A percentile compares a stretch with the other conserved stretches of the same genome.
Conservation (phyloP, 202 grass and related monocot species). For the Panicum hallii region DNA sequence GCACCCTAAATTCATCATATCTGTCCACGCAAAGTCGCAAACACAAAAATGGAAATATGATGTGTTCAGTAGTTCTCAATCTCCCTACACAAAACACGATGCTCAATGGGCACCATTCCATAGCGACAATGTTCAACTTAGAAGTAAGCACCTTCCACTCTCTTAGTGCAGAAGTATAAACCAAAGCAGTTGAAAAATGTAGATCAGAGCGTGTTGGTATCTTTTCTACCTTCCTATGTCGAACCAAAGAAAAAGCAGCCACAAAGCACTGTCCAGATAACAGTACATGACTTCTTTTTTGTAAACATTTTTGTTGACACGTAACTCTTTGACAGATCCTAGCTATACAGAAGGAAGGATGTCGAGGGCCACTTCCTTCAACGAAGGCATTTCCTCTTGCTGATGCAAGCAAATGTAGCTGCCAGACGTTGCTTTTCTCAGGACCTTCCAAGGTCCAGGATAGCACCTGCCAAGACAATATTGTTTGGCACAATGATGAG, state of each 20-base stretch:
- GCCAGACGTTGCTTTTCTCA: conserved; percentile 67
- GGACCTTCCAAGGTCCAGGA: conserved; percentile 87
- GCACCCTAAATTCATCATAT: neutral
- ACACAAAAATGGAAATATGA: neutral
- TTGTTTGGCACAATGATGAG: neutral
- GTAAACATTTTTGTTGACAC: neutral
- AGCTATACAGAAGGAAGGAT: conserved; percentile 81
- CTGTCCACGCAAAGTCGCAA: neutral
- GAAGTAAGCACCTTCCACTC: neutral
- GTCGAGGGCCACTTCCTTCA: conserved; percentile 92
- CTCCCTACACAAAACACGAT: neutral
- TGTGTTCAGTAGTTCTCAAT: neutral
- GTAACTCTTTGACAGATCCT: neutral
- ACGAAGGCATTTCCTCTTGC: conserved; percentile 86
- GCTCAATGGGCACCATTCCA: neutral
- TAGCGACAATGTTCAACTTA: neutral
- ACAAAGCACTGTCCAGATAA: neutral
- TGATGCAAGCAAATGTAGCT: conserved; percentile 80
- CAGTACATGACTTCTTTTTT: neutral
- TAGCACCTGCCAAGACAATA: conserved; percentile 71
- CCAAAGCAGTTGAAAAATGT: neutral
- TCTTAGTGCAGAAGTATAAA: neutral
- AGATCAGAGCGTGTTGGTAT: neutral
- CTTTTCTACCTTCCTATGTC: neutral
- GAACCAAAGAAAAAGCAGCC: neutral